Evolutionary conservation across 441 rosid species (phyloP), one percentile per base, ranked within the genome.

Genomic region (Populus tomentosa): DNA sequence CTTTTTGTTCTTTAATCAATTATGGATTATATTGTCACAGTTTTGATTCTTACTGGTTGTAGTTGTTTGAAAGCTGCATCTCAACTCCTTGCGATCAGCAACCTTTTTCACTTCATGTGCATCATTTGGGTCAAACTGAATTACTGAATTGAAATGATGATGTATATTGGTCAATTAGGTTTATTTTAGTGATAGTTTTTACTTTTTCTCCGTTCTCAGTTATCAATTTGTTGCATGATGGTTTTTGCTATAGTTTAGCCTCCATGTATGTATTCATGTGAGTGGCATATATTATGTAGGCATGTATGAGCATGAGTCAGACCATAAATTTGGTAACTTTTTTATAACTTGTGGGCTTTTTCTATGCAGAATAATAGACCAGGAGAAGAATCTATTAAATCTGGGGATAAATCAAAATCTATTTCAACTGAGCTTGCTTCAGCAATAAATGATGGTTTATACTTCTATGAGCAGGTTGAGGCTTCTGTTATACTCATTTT

Each of bases 381-480:
- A 35, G 82, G 82, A 79, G 93, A 85, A 80, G 89, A 85, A 80
- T 77, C 86, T 78, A 85, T 85, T 77, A 85, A 80, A 79, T 71
- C 68, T 50, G 84, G 82, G 73, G 84, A 82, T 42, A 84, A 81
- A 80, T 85, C 92, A 36, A 82, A 88, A 69, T 75, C 87, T 63
- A 85, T 95, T 33, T 86, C 99, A 26, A 88, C 80, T 73, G 98
- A 94, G 86, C 89, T 88, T 78, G 99, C 97, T 80, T 86, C 89
- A 75, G 83, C 93, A 72, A 95, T 92, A 82, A 90, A 94, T 82
- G 99, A 92, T 70, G 99, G 98, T 77, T 98, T 95, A 73, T 89
- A 86, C 86, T 95, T 85, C 88, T 95, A 84, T 80, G 99, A 95
- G 82, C 98, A 95, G 95, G 98, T 95, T 79, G 32, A 74, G 67